A percentile compares a stretch with the other conserved stretches of the same genome.
phyloP scores from a whole-genome alignment of 371 early-diverging fungal species.

The Mucor indicus region DNA sequence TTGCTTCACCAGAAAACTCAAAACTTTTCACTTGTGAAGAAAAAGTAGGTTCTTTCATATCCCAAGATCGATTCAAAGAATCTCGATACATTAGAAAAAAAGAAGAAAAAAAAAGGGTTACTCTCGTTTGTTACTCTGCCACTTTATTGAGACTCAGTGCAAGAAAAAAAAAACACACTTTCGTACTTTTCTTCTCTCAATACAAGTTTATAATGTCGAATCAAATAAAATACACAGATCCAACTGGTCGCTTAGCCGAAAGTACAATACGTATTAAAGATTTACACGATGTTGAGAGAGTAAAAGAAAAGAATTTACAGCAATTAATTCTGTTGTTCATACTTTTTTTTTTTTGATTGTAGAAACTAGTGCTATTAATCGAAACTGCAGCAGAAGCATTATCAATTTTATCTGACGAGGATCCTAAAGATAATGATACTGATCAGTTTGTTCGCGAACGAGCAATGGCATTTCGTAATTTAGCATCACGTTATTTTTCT shows the following conservation, averaged over 20 bases:
- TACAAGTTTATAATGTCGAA: slow-evolving; percentile 7
- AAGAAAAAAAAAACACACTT: too few relatives aligned
- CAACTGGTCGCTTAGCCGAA: slow-evolving; percentile 28
- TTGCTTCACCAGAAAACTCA: slow-evolving; percentile 66
- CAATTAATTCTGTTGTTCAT: neutral
- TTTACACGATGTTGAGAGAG: slow-evolving; percentile 42
- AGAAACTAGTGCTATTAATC: slow-evolving; percentile 43
- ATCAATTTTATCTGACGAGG: slow-evolving; percentile 33
- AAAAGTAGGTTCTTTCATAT: slow-evolving; percentile 3
- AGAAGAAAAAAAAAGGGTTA: neutral
- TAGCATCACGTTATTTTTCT: slow-evolving; percentile 38
- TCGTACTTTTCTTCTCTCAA: too few relatives aligned
- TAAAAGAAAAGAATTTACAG: slow-evolving; percentile 3
- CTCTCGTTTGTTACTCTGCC: neutral
- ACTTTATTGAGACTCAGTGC: too few relatives aligned
- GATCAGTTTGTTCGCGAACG: slow-evolving; percentile 28
- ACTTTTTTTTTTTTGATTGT: neutral
- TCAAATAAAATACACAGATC: slow-evolving; percentile 12
- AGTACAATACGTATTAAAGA: slow-evolving; percentile 42
- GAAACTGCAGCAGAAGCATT: slow-evolving; percentile 45
- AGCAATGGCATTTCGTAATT: slow-evolving; percentile 22
- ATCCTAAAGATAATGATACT: slow-evolving; percentile 19
- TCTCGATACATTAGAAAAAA: neutral
- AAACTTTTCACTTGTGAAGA: slow-evolving; percentile 52
- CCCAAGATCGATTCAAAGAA: neutral